phyloP scores from a whole-genome alignment of 306 rosid genomes.

The Prunus kanzakura region DNA sequence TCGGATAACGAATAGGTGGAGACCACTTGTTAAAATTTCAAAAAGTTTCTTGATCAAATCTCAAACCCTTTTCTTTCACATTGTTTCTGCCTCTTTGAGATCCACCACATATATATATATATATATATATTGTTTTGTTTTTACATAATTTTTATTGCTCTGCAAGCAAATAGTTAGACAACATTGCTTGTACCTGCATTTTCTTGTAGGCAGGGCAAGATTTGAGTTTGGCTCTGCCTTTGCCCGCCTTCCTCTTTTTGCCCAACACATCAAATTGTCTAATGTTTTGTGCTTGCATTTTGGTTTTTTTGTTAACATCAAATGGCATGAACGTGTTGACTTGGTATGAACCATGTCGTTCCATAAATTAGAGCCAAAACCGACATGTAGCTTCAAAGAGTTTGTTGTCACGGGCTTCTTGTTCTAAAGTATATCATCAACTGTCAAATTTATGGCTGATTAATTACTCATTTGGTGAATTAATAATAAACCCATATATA shows the following conservation, averaged over 20 bases:
- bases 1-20: background rate
- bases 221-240: background rate
- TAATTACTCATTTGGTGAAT: background rate
- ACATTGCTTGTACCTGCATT: background rate
- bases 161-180: background rate
- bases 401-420: background rate
- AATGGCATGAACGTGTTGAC: background rate
- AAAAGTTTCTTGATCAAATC: background rate
- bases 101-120: too few relatives aligned
- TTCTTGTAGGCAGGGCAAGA: background rate
- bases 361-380: background rate
- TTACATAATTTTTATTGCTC: too few relatives aligned
- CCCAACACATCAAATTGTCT: background rate
- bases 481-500: too few relatives aligned
- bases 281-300: background rate
- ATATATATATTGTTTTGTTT: too few relatives aligned
- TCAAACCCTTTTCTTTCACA: background rate
- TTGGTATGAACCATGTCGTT: background rate
- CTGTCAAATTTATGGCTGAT: background rate
- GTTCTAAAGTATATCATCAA: background rate
- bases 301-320: background rate
- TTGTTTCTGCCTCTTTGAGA: too few relatives aligned
- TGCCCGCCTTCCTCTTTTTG: background rate
- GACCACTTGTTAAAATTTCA: background rate
- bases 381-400: background rate